phyloP scores from a whole-genome alignment of 768 basidiomycete species.

The Mycena haematopus region DNA sequence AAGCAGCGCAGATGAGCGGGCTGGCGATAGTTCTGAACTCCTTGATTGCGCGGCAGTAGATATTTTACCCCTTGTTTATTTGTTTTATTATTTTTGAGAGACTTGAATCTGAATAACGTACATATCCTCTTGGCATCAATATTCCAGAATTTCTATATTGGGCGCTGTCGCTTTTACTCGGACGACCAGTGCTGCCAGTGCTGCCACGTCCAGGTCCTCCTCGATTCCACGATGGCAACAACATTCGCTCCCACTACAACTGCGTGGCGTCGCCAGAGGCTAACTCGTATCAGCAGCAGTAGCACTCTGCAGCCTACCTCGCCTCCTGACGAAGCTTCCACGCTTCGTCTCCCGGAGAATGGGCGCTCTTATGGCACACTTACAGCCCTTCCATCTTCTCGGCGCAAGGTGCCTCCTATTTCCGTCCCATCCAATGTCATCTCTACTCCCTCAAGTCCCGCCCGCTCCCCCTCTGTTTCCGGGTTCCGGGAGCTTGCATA shows the following conservation, averaged over 20 bases:
- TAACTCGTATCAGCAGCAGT: constrained; percentile 59
- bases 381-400: constrained; percentile 37
- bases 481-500: constrained; percentile 33
- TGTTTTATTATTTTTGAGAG: neutral
- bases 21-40: constrained; percentile 75
- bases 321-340: constrained; percentile 42
- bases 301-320: constrained; percentile 30
- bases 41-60: constrained; percentile 56
- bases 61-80: neutral
- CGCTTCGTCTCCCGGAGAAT: constrained; percentile 39
- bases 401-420: constrained; percentile 36
- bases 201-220: no score
- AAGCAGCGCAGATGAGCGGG: constrained; percentile 79
- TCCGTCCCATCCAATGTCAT: constrained; percentile 43
- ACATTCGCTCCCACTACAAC: constrained; percentile 59
- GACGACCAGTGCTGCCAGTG: no score
- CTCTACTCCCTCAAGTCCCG: constrained; percentile 46
- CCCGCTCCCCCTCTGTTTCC: constrained; percentile 43
- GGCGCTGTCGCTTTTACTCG: neutral
- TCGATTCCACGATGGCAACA: constrained; percentile 32
- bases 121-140: neutral
- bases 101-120: neutral
- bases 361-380: constrained; percentile 64
- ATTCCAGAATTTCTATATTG: neutral
- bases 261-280: constrained; percentile 64